These are phyloP conservation scores for Talaromyces sp. DNA, from an alignment of 2,329 filamentous ascomycete species.

Conservation along the genomic window DNA sequence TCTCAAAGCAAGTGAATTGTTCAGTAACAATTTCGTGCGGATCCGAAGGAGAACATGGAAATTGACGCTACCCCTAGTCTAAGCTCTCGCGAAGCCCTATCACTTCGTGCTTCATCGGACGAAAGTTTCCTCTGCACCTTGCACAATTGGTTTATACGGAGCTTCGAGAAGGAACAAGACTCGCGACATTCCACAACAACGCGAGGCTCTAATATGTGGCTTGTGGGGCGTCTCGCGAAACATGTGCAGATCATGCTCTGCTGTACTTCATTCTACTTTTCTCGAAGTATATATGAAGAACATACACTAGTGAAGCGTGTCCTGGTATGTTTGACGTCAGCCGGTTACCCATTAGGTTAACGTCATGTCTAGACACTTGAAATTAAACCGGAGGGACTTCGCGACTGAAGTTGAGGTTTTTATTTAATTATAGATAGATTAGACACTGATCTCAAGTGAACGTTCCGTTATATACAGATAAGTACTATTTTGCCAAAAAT, in stretches of 20 bases:
- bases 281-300: neutral
- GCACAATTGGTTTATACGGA: neutral
- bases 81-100: too few species aligned
- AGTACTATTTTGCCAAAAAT: neutral
- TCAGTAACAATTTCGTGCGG: too few species aligned
- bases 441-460: neutral
- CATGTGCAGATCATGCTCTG: neutral
- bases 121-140: neutral
- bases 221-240: neutral
- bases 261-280: neutral
- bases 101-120: too few species aligned
- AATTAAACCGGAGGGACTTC: neutral
- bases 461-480: slow-evolving; percentile 1
- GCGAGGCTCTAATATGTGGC: neutral
- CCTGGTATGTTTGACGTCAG: neutral
- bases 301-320: too few species aligned
- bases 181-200: neutral
- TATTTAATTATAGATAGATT: neutral
- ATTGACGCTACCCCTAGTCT: too few species aligned
- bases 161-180: neutral
- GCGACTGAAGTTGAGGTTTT: neutral
- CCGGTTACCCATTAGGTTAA: too few species aligned
- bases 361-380: neutral
- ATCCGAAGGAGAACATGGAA: too few species aligned
- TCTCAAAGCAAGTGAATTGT: too few species aligned